Conservation (phyloP, 2,329 filamentous ascomycete genomes). For the Aschersonia sp. region DNA sequence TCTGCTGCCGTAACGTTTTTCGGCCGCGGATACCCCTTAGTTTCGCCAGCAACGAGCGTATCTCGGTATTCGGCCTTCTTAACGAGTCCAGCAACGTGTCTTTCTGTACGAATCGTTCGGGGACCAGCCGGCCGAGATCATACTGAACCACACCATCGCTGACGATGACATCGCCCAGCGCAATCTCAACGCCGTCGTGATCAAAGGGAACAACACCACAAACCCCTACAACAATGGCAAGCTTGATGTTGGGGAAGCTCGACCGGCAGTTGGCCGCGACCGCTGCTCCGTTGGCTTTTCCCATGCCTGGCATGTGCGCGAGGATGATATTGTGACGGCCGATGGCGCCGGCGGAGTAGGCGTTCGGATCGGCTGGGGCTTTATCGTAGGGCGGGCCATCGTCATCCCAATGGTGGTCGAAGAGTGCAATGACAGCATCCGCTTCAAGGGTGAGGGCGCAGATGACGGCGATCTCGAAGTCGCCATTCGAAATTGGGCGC, state of each 20-base stretch:
- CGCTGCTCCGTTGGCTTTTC: conserved; percentile 7
- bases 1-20: not conserved
- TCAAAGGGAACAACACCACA: not conserved
- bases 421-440: conserved; percentile 2
- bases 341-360: conserved; percentile 10
- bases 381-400: not conserved
- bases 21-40: not conserved
- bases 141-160: conserved; percentile 9
- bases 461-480: not conserved
- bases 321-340: conserved; percentile 9
- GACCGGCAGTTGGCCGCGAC: conserved; percentile 7
- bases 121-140: conserved; percentile 6
- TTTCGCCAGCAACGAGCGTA: not conserved
- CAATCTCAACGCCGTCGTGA: conserved; percentile 7
- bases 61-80: not conserved
- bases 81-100: conserved; percentile 2
- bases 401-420: conserved; percentile 8
- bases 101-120: conserved; percentile 7
- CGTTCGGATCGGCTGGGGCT: conserved; percentile 5
- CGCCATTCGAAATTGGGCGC: not conserved
- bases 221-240: not conserved
- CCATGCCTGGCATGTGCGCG: conserved; percentile 6
- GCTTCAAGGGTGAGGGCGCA: conserved; percentile 2
- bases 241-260: conserved; percentile 10
- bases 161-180: conserved; percentile 12